A percentile compares a stretch with the other conserved stretches of the same genome.
Conservation (phyloP, 768 basidiomycete genomes). For the Kwoniella europaea region DNA sequence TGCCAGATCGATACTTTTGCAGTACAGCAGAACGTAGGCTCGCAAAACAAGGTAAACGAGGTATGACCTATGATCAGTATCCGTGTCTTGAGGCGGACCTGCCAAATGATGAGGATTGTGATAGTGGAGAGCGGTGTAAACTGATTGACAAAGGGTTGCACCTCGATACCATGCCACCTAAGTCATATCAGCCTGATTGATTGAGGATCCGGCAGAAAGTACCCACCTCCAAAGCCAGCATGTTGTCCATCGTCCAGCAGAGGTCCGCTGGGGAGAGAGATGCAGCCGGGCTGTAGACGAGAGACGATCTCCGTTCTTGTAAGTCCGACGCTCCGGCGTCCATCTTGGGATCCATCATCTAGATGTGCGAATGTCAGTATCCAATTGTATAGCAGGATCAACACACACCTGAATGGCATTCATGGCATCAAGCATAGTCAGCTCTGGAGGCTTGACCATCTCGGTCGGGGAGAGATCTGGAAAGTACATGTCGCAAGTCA, state of each 20-base stretch:
- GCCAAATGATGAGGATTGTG: slow-evolving; percentile 65
- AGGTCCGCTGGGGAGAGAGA: slow-evolving; percentile 76
- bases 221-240: slow-evolving; percentile 74
- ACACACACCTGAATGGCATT: slow-evolving; percentile 78
- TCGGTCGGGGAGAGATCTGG: slow-evolving; percentile 70
- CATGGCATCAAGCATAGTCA: slow-evolving; percentile 88
- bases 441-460: slow-evolving; percentile 71
- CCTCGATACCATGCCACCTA: slow-evolving; percentile 90
- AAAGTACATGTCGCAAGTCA: neutral
- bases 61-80: slow-evolving; percentile 63
- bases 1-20: slow-evolving; percentile 79
- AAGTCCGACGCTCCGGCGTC: slow-evolving; percentile 71
- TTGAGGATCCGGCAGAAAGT: too few relatives aligned
- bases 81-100: neutral
- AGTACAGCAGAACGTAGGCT: slow-evolving; percentile 69
- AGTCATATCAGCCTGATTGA: neutral
- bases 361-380: too few relatives aligned
- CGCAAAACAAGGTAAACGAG: slow-evolving; percentile 73
- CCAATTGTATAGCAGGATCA: too few relatives aligned
- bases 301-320: neutral
- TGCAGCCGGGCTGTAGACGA: slow-evolving; percentile 67
- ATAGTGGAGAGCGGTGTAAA: slow-evolving; percentile 77
- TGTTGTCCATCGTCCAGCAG: slow-evolving; percentile 83
- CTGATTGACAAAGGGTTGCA: slow-evolving; percentile 80
- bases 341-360: slow-evolving; percentile 89